Evolutionary conservation across 768 basidiomycete species (phyloP).

Genomic region (Mycena metata): DNA sequence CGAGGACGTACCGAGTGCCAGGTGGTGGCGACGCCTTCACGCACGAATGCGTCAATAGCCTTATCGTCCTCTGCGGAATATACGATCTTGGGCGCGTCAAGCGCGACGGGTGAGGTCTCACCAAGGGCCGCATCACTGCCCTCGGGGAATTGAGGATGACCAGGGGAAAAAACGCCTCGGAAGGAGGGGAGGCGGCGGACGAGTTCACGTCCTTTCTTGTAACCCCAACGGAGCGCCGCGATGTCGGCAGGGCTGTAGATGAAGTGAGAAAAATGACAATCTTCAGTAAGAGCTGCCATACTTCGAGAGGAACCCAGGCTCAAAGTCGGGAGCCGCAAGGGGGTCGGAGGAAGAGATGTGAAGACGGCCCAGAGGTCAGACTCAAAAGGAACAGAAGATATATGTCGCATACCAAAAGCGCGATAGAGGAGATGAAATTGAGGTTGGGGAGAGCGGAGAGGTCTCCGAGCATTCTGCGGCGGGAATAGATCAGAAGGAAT

Average conservation of each 20-base stretch:
- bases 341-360: slow-evolving; percentile 38
- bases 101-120: slow-evolving; percentile 48
- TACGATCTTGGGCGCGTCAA: slow-evolving; percentile 53
- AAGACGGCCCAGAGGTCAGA: slow-evolving; percentile 21
- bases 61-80: slow-evolving; percentile 10
- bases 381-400: neutral
- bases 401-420: neutral
- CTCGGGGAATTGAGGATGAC: neutral
- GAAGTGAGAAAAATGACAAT: slow-evolving; percentile 7
- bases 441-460: neutral
- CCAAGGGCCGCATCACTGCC: slow-evolving; percentile 49
- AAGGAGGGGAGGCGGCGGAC: slow-evolving; percentile 64
- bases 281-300: neutral
- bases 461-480: neutral
- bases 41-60: slow-evolving; percentile 55
- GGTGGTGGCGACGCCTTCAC: slow-evolving; percentile 53
- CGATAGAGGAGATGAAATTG: neutral
- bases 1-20: slow-evolving; percentile 59
- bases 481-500: neutral
- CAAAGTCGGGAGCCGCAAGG: no score
- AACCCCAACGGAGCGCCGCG: slow-evolving; percentile 61
- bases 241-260: slow-evolving; percentile 57
- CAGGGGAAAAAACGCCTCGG: no score
- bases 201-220: slow-evolving; percentile 69
- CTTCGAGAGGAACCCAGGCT: slow-evolving; percentile 26